Percentiles rank a stretch among this genome's conserved stretches.
phyloP scores from a whole-genome alignment of 345 rosid species.

The Microcos paniculata region DNA sequence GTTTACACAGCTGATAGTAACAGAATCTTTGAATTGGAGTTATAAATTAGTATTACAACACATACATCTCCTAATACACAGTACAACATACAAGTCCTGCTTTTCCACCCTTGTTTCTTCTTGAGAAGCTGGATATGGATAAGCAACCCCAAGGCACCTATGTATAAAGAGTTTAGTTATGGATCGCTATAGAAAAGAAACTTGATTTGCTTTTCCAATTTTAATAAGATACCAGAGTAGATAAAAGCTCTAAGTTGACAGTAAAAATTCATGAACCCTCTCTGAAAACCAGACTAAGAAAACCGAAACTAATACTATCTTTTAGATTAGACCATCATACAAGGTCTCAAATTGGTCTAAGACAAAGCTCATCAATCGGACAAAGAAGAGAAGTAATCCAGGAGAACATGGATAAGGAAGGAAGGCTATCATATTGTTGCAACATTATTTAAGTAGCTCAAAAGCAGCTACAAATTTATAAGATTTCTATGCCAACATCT shows the following conservation, averaged over 20 bases:
- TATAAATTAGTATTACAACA: neutral
- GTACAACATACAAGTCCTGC: neutral
- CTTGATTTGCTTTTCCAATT: neutral
- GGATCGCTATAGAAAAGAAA: neutral
- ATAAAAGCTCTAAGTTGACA: too few relatives aligned
- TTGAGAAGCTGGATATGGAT: neutral
- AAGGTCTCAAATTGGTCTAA: too few relatives aligned
- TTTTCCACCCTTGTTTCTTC: neutral
- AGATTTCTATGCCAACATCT: conserved; percentile 7
- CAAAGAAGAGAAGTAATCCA: neutral
- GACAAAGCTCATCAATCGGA: too few relatives aligned
- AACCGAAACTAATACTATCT: too few relatives aligned
- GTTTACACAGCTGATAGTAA: neutral
- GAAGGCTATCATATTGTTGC: neutral
- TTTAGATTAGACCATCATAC: too few relatives aligned
- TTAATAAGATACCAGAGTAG: neutral
- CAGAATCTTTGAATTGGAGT: neutral
- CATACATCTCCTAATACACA: neutral
- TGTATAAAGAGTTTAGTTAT: neutral
- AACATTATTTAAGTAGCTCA: neutral
- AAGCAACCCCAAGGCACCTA: neutral
- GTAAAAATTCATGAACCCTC: too few relatives aligned
- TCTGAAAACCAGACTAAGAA: too few relatives aligned
- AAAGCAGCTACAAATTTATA: neutral
- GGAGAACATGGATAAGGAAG: neutral